phyloP scores from a whole-genome alignment of 176 grass and related monocot species.

The Eleusine coracana region DNA sequence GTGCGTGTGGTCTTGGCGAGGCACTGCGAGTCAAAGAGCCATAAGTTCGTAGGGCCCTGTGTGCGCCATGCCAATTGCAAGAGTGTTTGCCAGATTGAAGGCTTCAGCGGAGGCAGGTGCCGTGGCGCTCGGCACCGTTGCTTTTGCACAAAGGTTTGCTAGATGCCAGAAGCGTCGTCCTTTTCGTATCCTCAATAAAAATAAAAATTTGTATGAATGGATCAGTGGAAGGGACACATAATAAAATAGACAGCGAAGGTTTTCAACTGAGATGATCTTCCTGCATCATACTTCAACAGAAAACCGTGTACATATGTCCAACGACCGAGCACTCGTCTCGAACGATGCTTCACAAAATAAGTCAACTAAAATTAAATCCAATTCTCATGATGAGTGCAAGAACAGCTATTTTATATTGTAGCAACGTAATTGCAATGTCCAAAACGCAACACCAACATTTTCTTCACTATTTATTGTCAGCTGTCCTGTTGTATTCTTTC shows the following conservation, averaged over 20 bases:
- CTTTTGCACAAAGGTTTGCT: conserved; percentile 50
- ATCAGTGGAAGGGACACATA: background rate
- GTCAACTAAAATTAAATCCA: too few species aligned
- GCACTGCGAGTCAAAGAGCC: conserved; percentile 49
- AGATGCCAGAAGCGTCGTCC: background rate
- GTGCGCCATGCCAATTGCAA: conserved; percentile 36
- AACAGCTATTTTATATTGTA: too few species aligned
- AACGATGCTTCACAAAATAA: too few species aligned
- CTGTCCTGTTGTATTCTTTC: too few species aligned
- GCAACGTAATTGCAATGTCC: too few species aligned
- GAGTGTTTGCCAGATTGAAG: conserved; percentile 48
- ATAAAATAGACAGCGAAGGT: background rate
- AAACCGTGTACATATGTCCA: too few species aligned
- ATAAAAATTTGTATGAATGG: background rate
- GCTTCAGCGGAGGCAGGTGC: conserved; percentile 52
- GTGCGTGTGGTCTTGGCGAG: conserved; percentile 43
- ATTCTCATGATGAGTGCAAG: too few species aligned
- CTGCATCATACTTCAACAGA: too few species aligned
- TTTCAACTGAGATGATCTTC: background rate
- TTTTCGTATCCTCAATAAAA: background rate
- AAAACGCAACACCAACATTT: too few species aligned
- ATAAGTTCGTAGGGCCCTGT: conserved; percentile 46
- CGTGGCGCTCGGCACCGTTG: conserved; percentile 41
- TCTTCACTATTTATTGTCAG: too few species aligned
- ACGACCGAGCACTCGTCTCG: too few species aligned